phyloP scores from a whole-genome alignment of 805 yeast species.

The Pichia paraexigua region DNA sequence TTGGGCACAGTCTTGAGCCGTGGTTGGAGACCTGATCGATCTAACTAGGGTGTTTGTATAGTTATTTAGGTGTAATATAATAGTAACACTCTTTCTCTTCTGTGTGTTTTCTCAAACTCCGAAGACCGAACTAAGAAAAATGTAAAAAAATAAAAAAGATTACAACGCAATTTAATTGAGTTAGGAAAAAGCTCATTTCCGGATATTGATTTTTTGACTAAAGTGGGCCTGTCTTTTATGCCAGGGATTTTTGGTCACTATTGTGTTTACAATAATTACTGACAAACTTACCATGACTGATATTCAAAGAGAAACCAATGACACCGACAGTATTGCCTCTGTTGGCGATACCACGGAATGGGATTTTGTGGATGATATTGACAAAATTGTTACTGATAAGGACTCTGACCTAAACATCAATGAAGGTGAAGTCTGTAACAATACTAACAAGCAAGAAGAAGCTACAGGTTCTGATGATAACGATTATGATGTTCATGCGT shows the following conservation, averaged over 20 bases:
- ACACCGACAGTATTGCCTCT: not conserved
- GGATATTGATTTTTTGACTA: not conserved
- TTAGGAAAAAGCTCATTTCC: not conserved
- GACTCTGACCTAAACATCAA: not conserved
- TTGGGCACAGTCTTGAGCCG: constrained; percentile 5
- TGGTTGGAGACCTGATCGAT: constrained; percentile 2
- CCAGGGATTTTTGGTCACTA: not conserved
- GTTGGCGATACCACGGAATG: not conserved
- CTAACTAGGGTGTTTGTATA: not conserved
- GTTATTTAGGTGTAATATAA: not conserved
- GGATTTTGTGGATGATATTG: not conserved
- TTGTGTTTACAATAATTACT: not conserved
- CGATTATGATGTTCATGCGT: not conserved
- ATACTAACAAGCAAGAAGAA: not conserved
- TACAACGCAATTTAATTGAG: not conserved
- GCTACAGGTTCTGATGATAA: not conserved
- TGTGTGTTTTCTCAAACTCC: not conserved
- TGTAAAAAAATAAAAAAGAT: not conserved
- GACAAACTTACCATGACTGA: not conserved
- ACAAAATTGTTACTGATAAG: not conserved
- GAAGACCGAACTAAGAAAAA: not conserved
- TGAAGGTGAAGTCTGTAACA: too few species aligned
- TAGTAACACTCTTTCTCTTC: too few species aligned
- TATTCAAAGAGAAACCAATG: not conserved
- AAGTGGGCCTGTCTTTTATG: not conserved